Percentiles rank a stretch among this genome's conserved stretches.
These are phyloP conservation scores for Boletus coccyginus DNA, from an alignment of 768 basidiomycete genomes.

Conservation along the genomic window DNA sequence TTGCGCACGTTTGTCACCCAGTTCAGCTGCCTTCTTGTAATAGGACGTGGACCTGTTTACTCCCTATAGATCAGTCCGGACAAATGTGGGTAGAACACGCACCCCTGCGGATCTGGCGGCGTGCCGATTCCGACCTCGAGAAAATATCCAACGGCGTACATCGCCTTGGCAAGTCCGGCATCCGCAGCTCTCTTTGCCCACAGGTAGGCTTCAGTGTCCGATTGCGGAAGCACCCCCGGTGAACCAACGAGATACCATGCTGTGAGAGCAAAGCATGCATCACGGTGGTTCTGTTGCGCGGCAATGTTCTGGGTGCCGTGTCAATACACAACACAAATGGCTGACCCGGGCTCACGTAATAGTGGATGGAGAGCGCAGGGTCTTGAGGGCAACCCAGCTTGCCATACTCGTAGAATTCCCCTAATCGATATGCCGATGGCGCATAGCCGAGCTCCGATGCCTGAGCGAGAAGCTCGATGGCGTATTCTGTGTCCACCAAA, in stretches of 20 bases:
- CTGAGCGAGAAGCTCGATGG: conserved; percentile 90
- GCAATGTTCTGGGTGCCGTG: conserved; percentile 78
- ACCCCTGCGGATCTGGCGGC: conserved; percentile 62
- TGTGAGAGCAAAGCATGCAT: conserved; percentile 96
- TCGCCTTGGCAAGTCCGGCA: conserved; percentile 86
- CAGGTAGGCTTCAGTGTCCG: conserved; percentile 95
- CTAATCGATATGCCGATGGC: conserved; percentile 90
- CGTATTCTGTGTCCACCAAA: conserved; percentile 97
- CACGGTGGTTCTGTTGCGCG: conserved; percentile 94
- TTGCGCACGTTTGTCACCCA: conserved; percentile 89
- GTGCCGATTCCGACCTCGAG: conserved; percentile 93
- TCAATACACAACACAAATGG: conserved; percentile 13
- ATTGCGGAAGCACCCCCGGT: conserved; percentile 95
- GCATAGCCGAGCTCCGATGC: conserved; percentile 96
- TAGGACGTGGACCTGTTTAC: conserved; percentile 61
- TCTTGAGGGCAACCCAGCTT: conserved; percentile 98
- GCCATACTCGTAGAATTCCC: conserved; percentile 99
- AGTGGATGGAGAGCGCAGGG: conserved; percentile 95
- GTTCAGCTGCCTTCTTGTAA: conserved; percentile 89
- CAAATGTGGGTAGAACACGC: conserved; percentile 30
- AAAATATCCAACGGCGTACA: conserved; percentile 99
- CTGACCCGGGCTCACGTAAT: conserved; percentile 73
- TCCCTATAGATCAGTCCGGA: not conserved
- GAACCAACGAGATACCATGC: conserved; percentile 99
- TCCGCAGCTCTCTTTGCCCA: conserved; percentile 98